Conservation (phyloP, 1,139 yeast genomes). For the Suhomyces kunorum region DNA sequence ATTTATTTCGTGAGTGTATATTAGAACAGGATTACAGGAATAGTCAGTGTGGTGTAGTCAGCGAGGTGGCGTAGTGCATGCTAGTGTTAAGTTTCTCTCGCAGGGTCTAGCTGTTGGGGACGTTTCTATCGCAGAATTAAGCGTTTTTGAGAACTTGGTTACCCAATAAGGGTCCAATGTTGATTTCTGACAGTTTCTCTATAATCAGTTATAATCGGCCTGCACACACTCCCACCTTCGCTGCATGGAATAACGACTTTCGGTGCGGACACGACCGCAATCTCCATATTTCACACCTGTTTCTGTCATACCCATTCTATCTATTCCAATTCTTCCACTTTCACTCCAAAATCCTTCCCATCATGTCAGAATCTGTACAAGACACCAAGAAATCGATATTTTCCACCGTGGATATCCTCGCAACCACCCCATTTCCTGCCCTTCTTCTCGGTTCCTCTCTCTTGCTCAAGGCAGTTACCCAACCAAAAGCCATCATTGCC, state of each 20-base stretch:
- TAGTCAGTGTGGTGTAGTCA: constrained; percentile 1
- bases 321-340: too few species aligned
- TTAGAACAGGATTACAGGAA: constrained; percentile 10
- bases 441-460: constrained; percentile 22
- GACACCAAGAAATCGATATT: constrained; percentile 6
- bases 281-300: constrained; percentile 1
- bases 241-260: background rate
- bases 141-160: too few species aligned
- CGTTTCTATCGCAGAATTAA: too few species aligned
- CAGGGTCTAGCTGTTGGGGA: too few species aligned
- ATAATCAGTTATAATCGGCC: too few species aligned
- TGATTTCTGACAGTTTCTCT: too few species aligned
- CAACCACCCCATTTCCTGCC: constrained; percentile 22
- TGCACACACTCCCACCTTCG: background rate
- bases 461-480: constrained; percentile 19
- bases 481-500: constrained; percentile 17
- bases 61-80: too few species aligned
- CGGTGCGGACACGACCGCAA: constrained; percentile 3
- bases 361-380: constrained; percentile 8
- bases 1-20: constrained; percentile 14
- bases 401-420: constrained; percentile 9
- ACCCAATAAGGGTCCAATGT: too few species aligned
- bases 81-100: background rate
- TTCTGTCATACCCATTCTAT: background rate
- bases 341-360: too few species aligned